Conservation (phyloP, 2,329 filamentous ascomycete species). For the Polytolypa hystricis region DNA sequence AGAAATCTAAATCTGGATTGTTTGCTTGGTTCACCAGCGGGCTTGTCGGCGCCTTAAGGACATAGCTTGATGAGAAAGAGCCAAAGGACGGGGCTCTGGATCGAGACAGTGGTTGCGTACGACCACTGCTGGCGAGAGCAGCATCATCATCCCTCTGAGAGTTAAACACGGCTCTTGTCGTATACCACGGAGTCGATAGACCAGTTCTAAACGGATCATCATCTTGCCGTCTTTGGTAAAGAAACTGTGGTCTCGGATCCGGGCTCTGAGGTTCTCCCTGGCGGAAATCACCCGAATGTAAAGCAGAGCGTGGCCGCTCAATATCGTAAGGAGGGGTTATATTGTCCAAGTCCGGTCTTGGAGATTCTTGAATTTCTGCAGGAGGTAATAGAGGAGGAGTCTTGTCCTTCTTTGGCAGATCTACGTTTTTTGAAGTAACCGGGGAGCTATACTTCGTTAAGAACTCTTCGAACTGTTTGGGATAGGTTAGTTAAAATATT, state of each 20-base stretch:
- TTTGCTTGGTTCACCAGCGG: conserved; percentile 81
- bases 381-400: conserved; percentile 32
- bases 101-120: conserved; percentile 12
- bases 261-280: conserved; percentile 27
- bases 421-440: conserved; percentile 27
- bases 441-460: conserved; percentile 27
- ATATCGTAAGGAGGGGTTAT: conserved; percentile 53
- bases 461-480: conserved; percentile 25
- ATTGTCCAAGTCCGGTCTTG: conserved; percentile 19
- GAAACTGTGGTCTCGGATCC: conserved; percentile 18
- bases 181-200: conserved; percentile 48
- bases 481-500: background rate
- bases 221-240: conserved; percentile 12
- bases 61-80: conserved; percentile 67
- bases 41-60: conserved; percentile 80
- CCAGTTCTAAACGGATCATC: conserved; percentile 32
- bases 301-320: conserved; percentile 66
- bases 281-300: conserved; percentile 53
- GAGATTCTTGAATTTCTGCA: conserved; percentile 32
- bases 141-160: conserved; percentile 13
- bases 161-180: conserved; percentile 17
- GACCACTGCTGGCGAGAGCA: conserved; percentile 8
- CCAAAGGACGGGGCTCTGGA: conserved; percentile 51
- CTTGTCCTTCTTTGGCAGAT: conserved; percentile 12
- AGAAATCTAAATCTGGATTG: conserved; percentile 63